Evolutionary conservation across 2,329 filamentous ascomycete species (phyloP), one percentile per base, ranked within the genome.

Genomic region (Lachnellula hyalina): DNA sequence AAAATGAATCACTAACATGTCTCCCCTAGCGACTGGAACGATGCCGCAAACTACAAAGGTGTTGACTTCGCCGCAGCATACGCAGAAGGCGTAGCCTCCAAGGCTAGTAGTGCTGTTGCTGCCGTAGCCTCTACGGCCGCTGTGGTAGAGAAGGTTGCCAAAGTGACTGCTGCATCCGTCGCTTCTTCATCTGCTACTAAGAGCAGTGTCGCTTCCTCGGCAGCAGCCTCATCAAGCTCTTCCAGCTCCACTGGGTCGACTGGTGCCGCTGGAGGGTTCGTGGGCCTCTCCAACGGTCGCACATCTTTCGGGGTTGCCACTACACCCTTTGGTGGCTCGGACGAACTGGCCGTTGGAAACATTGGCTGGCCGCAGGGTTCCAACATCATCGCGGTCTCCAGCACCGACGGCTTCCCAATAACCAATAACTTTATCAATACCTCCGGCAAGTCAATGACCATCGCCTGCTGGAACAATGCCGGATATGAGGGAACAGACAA

Each of bases 11-110:
- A 48, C 32, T 47, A 51, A 62, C 41, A 44, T 32, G 34, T 38
- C 35, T 17, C 19, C 21, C 11, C 6, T 51, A 57, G 67, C 17
- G 57, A 69, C 52, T 69, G 64, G 64, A 45, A 55, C 19, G 56
- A 60, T 32, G 1, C 28, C 5, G 61, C 68, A 61, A 17, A 17
- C 36, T 40, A 17, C 15, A 9, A 40, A 15, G 60, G 55, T 7
- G 60, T 68, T 47, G 55, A 68, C 57, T 68, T 65, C 64, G 40
- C 56, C 9, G 54, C 60, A 41, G 64, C 65, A 21, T 68, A 57
- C 25, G 57, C 49, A 7, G 54, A 49, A n/a, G 65, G 62, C 36
- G 53, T 61, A 42, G 51, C 57, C 7, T 40, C 38, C 4, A 55
- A 58, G 44, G 42, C 50, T 48, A 17, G 52, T 36, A 19, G 50